These are phyloP conservation scores for Eucalyptus dawsonii DNA, from an alignment of 345 rosid genomes.

Conservation along the genomic window DNA sequence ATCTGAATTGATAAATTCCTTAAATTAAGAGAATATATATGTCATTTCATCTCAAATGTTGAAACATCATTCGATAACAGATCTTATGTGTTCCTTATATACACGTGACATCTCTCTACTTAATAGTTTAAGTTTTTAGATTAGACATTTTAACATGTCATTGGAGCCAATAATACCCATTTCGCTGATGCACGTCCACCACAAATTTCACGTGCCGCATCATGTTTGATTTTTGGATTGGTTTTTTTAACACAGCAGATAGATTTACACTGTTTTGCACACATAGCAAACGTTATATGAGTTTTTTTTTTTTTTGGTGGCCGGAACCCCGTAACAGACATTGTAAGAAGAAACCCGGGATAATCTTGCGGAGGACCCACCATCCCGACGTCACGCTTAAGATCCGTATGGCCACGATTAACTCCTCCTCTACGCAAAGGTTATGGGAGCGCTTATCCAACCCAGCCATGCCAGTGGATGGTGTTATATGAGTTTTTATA, in stretches of 20 bases:
- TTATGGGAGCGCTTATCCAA: too few species aligned
- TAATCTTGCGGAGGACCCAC: too few species aligned
- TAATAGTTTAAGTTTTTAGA: not conserved
- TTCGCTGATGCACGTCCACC: rapidly evolving
- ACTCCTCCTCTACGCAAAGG: too few species aligned
- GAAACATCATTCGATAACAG: not conserved
- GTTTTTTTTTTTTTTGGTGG: too few species aligned
- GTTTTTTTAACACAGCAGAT: rapidly evolving
- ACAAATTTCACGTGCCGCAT: not conserved
- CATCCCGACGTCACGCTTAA: too few species aligned
- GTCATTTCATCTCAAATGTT: not conserved
- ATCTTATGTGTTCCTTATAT: not conserved
- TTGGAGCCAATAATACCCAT: not conserved
- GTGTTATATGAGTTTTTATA: not conserved
- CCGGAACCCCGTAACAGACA: too few species aligned
- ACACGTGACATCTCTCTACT: rapidly evolving
- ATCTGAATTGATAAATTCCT: not conserved
- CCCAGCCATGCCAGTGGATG: too few species aligned
- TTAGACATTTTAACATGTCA: not conserved
- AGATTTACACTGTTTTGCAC: not conserved
- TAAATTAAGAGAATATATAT: not conserved
- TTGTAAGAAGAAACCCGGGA: too few species aligned
- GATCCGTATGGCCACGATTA: too few species aligned
- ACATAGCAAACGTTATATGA: not conserved
- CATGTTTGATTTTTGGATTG: not conserved